phyloP scores from a whole-genome alignment of 768 basidiomycete genomes.

The Mrakia hoshinonis region DNA sequence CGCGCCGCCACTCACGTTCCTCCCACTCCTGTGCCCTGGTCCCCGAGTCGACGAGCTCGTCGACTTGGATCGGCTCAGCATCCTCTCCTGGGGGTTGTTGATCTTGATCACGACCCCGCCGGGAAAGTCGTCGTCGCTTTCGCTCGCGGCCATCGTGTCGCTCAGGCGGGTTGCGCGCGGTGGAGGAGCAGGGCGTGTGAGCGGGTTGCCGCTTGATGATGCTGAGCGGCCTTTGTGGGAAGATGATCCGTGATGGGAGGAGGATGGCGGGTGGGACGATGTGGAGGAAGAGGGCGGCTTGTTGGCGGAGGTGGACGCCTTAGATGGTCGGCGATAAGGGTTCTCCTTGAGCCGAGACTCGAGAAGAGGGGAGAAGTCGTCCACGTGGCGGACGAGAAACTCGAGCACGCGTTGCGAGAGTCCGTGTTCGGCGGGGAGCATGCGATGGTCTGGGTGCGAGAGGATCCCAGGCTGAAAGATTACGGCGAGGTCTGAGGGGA shows the following conservation, averaged over 20 bases:
- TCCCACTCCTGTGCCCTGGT: neutral
- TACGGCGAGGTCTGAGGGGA: slow-evolving; percentile 71
- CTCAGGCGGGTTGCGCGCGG: slow-evolving; percentile 15
- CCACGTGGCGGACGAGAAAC: slow-evolving; percentile 92
- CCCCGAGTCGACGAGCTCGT: neutral
- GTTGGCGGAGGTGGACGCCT: neutral
- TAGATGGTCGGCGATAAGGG: slow-evolving; percentile 19
- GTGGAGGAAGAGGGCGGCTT: neutral
- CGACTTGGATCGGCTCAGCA: slow-evolving; percentile 18
- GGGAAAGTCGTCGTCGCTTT: slow-evolving; percentile 27
- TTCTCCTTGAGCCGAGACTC: slow-evolving; percentile 23
- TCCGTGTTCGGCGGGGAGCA: slow-evolving; percentile 74
- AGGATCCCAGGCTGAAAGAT: slow-evolving; percentile 95
- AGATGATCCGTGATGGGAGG: neutral
- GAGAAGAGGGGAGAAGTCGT: slow-evolving; percentile 63
- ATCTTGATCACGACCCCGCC: slow-evolving; percentile 22
- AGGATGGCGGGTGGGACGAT: neutral
- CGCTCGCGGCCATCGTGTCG: slow-evolving; percentile 28
- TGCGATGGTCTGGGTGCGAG: slow-evolving; percentile 76
- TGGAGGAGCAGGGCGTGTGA: neutral
- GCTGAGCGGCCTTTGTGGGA: neutral
- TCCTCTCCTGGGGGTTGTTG: slow-evolving; percentile 12
- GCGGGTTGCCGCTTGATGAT: neutral
- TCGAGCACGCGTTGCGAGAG: slow-evolving; percentile 84
- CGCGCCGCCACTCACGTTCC: neutral